Conservation (phyloP, 495 filamentous ascomycete species). For the Tuber indicum region DNA sequence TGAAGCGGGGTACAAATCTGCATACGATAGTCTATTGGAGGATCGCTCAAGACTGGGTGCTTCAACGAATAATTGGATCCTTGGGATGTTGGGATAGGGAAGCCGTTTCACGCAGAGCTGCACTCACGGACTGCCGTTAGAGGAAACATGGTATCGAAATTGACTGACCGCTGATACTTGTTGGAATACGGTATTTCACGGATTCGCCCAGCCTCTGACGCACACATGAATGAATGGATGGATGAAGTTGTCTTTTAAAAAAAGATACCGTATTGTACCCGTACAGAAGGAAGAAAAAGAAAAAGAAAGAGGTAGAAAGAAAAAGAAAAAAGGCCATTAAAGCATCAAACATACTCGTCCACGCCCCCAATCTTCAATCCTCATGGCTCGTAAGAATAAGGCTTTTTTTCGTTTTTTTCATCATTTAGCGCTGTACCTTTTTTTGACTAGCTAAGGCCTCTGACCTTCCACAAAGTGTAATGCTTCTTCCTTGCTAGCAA, state of each 20-base stretch:
- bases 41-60: not conserved
- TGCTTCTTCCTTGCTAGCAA: conserved; percentile 78
- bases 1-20: conserved; percentile 4
- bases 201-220: not conserved
- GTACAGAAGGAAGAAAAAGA: not conserved
- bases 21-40: conserved; percentile 3
- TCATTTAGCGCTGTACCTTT: not conserved
- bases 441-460: conserved; percentile 14
- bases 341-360: not conserved
- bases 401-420: not conserved
- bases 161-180: not conserved
- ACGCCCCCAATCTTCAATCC: not conserved
- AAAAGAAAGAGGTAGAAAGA: not conserved
- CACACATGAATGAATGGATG: conserved; percentile 1
- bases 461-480: conserved; percentile 84
- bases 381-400: not conserved
- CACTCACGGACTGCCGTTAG: conserved; percentile 2
- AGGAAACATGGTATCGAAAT: not conserved
- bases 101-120: not conserved
- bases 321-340: not conserved
- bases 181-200: not conserved
- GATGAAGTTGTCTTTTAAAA: not conserved
- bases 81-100: not conserved
- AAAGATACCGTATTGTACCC: conserved; percentile 6
- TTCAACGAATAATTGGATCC: conserved; percentile 1